phyloP scores from a whole-genome alignment of 225 moss, liverwort and hornwort genomes.

The Thuidium tamariscinum region DNA sequence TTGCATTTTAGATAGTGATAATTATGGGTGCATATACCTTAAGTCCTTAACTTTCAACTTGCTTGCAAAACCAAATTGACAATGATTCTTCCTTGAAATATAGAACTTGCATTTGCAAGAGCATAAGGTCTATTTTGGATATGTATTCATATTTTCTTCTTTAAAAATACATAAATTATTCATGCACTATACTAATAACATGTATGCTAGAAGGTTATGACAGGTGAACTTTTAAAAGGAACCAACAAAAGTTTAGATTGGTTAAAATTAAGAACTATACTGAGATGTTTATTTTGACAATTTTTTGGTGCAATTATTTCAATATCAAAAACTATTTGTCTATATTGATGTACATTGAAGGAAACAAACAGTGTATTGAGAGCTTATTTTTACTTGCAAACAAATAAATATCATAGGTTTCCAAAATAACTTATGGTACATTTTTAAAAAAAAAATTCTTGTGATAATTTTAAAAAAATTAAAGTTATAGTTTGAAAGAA shows the following conservation, averaged over 20 bases:
- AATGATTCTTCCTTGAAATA: background rate
- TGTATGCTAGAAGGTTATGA: background rate
- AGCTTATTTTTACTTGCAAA: background rate
- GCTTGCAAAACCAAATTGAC: background rate
- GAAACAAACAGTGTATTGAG: background rate
- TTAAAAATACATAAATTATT: background rate
- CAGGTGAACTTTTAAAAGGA: rapidly evolving
- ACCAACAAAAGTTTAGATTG: background rate
- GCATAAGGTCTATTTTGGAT: rapidly evolving
- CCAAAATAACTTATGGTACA: rapidly evolving
- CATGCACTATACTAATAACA: background rate
- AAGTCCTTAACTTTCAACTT: too few relatives aligned
- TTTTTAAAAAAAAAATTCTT: background rate
- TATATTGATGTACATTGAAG: background rate
- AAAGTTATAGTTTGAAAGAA: background rate
- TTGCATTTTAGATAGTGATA: rapidly evolving
- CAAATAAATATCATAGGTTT: background rate
- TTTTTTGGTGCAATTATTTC: background rate
- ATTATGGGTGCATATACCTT: background rate
- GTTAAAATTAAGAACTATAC: background rate
- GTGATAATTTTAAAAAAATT: background rate
- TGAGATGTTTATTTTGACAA: background rate
- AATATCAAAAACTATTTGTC: background rate
- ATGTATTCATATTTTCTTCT: rapidly evolving
- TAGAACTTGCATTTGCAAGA: rapidly evolving